A percentile compares a stretch with the other conserved stretches of the same genome.
Conservation (phyloP, 257 asterid species). For the Solanum verrucosum region DNA sequence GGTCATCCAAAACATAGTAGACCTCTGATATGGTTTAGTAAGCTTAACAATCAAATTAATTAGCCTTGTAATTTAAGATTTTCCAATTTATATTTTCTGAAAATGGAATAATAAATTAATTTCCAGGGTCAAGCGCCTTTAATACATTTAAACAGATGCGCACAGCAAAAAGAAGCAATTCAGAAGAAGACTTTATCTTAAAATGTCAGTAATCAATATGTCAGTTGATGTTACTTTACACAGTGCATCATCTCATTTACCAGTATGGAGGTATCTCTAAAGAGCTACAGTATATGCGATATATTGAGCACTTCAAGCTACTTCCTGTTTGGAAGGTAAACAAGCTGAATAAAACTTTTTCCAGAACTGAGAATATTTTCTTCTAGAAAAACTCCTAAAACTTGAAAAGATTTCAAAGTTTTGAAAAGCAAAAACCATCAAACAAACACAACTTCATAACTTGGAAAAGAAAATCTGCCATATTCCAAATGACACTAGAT, state of each 20-base stretch:
- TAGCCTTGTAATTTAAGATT: background rate
- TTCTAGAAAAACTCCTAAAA: background rate
- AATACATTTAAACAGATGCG: background rate
- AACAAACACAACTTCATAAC: background rate
- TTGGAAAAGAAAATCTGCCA: background rate
- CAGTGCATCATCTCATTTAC: background rate
- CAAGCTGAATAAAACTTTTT: background rate
- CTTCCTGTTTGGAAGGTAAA: background rate
- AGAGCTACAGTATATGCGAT: background rate
- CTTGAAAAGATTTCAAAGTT: background rate
- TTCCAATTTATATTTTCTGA: background rate
- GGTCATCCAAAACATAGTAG: background rate
- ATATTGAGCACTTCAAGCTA: background rate
- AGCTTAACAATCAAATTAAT: background rate
- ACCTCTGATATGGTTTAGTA: background rate
- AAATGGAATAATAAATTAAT: background rate
- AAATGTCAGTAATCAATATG: background rate
- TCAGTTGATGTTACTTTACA: background rate
- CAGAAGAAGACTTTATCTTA: background rate
- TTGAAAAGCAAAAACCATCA: background rate
- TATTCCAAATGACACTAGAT: background rate
- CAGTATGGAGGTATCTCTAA: background rate
- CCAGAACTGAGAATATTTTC: background rate
- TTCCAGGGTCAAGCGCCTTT: background rate
- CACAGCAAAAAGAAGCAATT: background rate